These are phyloP conservation scores for Mentha longifolia DNA, from an alignment of 257 asterid genomes.

Conservation along the genomic window DNA sequence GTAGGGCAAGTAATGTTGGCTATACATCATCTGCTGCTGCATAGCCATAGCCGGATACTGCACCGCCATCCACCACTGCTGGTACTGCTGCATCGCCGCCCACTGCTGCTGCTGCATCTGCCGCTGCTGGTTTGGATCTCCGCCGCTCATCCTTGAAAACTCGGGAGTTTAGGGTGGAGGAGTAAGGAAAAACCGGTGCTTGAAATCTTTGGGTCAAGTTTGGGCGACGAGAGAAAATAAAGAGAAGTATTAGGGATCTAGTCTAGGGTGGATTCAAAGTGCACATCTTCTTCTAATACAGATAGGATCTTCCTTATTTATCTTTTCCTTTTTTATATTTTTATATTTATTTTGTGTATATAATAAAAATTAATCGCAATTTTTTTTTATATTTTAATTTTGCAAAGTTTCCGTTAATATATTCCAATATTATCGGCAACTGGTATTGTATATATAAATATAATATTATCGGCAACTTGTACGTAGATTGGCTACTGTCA, in stretches of 20 bases:
- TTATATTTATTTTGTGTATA: neutral
- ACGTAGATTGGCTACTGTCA: no score
- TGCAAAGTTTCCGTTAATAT: neutral
- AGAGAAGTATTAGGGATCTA: constrained; percentile 11
- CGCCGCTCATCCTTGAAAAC: constrained; percentile 78
- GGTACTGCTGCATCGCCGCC: constrained; percentile 82
- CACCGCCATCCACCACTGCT: constrained; percentile 86
- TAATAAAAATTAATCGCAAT: neutral
- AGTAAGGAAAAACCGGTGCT: constrained; percentile 33
- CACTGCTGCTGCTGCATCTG: constrained; percentile 55
- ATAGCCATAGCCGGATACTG: constrained; percentile 70
- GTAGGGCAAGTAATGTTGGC: constrained; percentile 64
- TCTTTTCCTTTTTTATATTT: no score
- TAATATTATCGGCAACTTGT: no score
- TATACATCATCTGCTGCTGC: constrained; percentile 68
- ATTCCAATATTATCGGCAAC: no score
- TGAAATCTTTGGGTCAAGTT: neutral
- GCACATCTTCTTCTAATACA: neutral
- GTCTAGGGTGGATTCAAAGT: neutral
- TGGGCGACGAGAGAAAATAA: constrained; percentile 11
- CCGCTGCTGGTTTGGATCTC: constrained; percentile 63
- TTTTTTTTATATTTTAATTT: no score
- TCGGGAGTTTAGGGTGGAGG: no score
- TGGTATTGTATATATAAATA: no score
- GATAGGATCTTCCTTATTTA: neutral